phyloP scores from a whole-genome alignment of 208 protist genomes.

The Leishmania major region DNA sequence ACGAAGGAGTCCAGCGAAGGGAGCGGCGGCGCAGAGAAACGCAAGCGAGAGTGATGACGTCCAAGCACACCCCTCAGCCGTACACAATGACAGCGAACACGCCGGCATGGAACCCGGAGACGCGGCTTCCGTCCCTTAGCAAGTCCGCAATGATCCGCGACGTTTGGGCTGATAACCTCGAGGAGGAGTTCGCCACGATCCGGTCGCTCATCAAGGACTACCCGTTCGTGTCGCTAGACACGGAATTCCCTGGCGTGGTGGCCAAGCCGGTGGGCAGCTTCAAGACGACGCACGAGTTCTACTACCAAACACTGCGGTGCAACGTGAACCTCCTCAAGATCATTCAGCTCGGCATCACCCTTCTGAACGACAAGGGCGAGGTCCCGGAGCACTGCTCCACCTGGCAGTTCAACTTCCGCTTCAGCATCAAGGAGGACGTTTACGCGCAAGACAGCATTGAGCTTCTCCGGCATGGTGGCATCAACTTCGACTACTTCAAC shows the following conservation, averaged over 20 bases:
- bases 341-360: conserved; percentile 98
- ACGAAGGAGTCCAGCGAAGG: neutral
- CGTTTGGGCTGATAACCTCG: conserved; percentile 97
- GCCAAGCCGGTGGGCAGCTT: conserved; percentile 96
- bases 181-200: conserved; percentile 96
- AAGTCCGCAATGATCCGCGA: conserved; percentile 93
- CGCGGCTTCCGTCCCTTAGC: conserved; percentile 73
- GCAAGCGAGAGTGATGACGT: conserved; percentile 6
- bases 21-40: neutral
- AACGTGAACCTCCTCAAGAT: conserved; percentile 99
- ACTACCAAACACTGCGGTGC: conserved; percentile 97
- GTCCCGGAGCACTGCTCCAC: conserved; percentile 94
- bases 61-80: conserved; percentile 19
- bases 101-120: conserved; percentile 32
- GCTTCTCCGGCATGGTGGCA: conserved; percentile 95
- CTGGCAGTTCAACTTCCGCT: conserved; percentile 99
- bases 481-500: conserved; percentile 97
- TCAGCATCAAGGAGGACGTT: conserved; percentile 96
- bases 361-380: conserved; percentile 97
- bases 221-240: conserved; percentile 98
- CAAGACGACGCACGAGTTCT: conserved; percentile 94
- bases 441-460: conserved; percentile 98
- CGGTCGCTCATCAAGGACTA: conserved; percentile 95
- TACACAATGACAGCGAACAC: conserved; percentile 31
- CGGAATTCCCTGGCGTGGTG: conserved; percentile 99